phyloP scores from a whole-genome alignment of 192 early-diverging fungal genomes.

The Linnemannia zychae region DNA sequence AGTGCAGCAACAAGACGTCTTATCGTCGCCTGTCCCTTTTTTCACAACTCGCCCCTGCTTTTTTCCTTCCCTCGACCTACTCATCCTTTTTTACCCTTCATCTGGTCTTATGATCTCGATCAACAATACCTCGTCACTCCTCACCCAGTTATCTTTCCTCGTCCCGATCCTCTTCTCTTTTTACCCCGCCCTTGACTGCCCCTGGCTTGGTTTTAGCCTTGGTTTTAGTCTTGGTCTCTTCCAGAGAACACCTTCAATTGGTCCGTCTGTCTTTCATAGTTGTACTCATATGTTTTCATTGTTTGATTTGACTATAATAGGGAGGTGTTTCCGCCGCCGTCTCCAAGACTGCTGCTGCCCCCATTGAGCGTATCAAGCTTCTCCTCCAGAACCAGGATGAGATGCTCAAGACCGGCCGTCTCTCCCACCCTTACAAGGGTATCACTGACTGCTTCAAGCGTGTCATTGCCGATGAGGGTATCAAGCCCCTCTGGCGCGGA shows the following conservation, averaged over 20 bases:
- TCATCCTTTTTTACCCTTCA: not conserved
- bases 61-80: not conserved
- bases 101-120: constrained; percentile 5
- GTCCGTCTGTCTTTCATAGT: no score
- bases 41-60: not conserved
- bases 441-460: constrained; percentile 94
- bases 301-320: constrained; percentile 19
- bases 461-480: constrained; percentile 90
- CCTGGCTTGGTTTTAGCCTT: not conserved
- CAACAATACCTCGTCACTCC: not conserved
- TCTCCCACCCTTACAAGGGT: constrained; percentile 89
- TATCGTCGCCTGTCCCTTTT: not conserved
- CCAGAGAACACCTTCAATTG: no score
- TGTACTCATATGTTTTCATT: not conserved
- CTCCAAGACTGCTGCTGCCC: constrained; percentile 98
- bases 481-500: constrained; percentile 88
- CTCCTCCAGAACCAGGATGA: constrained; percentile 96
- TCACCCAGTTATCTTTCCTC: not conserved
- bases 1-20: not conserved
- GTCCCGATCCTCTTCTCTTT: not conserved
- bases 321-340: constrained; percentile 97
- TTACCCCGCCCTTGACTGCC: not conserved
- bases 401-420: constrained; percentile 87
- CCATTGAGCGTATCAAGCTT: constrained; percentile 99
- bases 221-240: not conserved